Conservation (phyloP, 179 eudicot genomes). For the Patellifolia procumbens region DNA sequence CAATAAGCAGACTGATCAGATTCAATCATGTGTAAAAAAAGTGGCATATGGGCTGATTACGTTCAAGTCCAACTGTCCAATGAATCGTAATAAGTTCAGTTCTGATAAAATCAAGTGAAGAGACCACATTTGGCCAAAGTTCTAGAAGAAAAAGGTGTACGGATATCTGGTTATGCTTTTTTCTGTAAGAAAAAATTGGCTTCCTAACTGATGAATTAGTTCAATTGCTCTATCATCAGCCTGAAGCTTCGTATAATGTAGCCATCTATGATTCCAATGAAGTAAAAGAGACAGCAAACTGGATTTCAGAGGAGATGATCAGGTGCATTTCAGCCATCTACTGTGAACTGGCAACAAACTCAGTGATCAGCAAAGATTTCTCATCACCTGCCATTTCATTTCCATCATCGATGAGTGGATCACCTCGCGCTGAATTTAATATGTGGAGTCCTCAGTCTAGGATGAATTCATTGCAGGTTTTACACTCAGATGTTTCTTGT, state of each 20-base stretch:
- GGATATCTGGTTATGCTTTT: neutral
- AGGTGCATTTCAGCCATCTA: constrained; percentile 64
- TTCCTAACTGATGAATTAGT: neutral
- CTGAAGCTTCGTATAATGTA: constrained; percentile 23
- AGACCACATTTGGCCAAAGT: too few species aligned
- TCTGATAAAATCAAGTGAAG: too few species aligned
- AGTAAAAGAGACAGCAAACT: constrained; percentile 53
- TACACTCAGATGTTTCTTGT: constrained; percentile 34
- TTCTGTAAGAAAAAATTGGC: neutral
- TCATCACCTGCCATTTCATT: constrained; percentile 47
- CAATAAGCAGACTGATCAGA: too few species aligned
- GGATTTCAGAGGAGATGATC: constrained; percentile 80
- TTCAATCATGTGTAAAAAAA: too few species aligned
- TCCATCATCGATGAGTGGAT: constrained; percentile 39
- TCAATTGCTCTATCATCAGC: constrained; percentile 21
- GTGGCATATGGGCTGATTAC: too few species aligned
- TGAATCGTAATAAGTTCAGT: too few species aligned
- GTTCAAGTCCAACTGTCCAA: too few species aligned
- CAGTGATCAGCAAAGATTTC: constrained; percentile 28
- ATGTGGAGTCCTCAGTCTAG: constrained; percentile 38
- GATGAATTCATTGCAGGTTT: constrained; percentile 32
- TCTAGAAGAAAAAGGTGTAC: neutral
- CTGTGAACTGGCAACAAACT: constrained; percentile 53
- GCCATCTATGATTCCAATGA: constrained; percentile 20
- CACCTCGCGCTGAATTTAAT: constrained; percentile 37